A percentile compares a stretch with the other conserved stretches of the same genome.
Conservation (phyloP, 805 yeast genomes). For the Wickerhamiella sorbophila region DNA sequence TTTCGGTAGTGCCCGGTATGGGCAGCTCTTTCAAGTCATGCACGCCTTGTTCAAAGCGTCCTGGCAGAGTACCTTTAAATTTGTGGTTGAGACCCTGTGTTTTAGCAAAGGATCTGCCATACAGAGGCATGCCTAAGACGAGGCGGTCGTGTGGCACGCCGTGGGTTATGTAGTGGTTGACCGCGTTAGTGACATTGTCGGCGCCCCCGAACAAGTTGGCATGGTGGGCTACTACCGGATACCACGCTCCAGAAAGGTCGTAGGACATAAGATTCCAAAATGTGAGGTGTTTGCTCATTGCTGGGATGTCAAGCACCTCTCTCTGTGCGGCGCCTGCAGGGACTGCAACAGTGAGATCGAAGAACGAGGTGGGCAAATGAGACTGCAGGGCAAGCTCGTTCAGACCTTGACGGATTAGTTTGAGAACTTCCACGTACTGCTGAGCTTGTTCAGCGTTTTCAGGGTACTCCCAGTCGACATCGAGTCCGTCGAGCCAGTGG, state of each 20-base stretch:
- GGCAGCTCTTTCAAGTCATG: conserved; percentile 48
- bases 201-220: conserved; percentile 45
- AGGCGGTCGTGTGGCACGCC: conserved; percentile 40
- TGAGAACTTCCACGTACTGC: conserved; percentile 32
- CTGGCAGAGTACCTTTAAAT: conserved; percentile 32
- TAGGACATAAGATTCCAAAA: conserved; percentile 87
- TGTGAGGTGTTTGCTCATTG: conserved; percentile 44
- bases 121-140: conserved; percentile 75
- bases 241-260: conserved; percentile 76
- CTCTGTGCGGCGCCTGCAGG: conserved; percentile 48
- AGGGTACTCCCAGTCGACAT: conserved; percentile 93
- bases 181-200: conserved; percentile 36
- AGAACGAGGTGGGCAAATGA: conserved; percentile 20
- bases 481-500: conserved; percentile 77
- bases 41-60: conserved; percentile 34
- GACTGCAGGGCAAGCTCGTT: conserved; percentile 25
- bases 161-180: conserved; percentile 29
- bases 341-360: conserved; percentile 55
- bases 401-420: conserved; percentile 29
- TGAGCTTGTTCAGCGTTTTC: conserved; percentile 32
- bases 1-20: conserved; percentile 30
- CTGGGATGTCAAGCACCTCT: conserved; percentile 30
- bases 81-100: conserved; percentile 30
- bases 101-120: conserved; percentile 47
- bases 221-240: conserved; percentile 45